Evolutionary conservation across 192 early-diverging fungal species (phyloP), one percentile per base, ranked within the genome.

Genomic region (Piromyces finnis): DNA sequence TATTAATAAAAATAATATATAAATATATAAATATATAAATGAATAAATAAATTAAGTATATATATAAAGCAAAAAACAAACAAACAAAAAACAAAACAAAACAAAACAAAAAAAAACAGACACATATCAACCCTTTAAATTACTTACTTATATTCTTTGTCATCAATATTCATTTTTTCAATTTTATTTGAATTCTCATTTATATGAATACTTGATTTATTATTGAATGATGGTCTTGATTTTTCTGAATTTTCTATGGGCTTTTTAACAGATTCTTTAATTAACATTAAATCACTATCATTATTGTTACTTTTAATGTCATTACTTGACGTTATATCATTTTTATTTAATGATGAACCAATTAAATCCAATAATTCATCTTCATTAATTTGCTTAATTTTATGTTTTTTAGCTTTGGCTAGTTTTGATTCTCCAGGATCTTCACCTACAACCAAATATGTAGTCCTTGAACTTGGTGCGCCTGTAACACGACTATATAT

Each of bases 401-500:
- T 90, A 28, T 92, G 77, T 12, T 88, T 82, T 80, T 92, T 88
- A 29, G 92, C 94, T 83, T 97, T 96, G 29, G 89, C 87, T 14
- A 92, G 82, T 83, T 99, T 99, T 77, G 89, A 90, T 51, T 88
- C 89, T 15, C 98, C 98, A 22, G 95, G 89, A 78, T 96, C 95
- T 29, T 92, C 88, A 26, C 98, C 98, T 18, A 93, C 90, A 0
- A 99, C 89, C 26, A 98, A 84, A 82, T 91, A 98, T 0, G 90
- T 89, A 1, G 98, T 99, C 82, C 92, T 94, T 26, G 91, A 90
- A 82, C 93, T 95, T 29, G 92, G 89, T 0, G 88, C 85, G 15
- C 86, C 84, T 0, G 95, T 96, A 16, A 97, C 89, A 35, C 92
- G 87, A 26, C 94, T 94, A 78, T 36, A 22, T 22, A 35, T 18